Percentiles rank a stretch among this genome's conserved stretches.
These are phyloP conservation scores for Pontederia crassipes DNA, from an alignment of 176 grass and related monocot genomes.

Conservation along the genomic window DNA sequence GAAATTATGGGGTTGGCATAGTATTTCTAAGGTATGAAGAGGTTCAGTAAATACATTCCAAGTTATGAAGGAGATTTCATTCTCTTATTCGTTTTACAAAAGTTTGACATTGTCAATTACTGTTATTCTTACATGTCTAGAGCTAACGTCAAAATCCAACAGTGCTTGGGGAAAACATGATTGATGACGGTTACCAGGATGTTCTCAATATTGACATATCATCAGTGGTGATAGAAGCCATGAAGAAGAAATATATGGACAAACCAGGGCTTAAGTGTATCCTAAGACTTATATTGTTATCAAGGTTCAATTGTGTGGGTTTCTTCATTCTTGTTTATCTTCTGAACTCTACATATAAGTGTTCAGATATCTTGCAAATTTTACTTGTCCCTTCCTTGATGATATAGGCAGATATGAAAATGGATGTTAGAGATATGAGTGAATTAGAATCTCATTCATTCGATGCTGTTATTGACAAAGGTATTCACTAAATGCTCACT, in stretches of 20 bases:
- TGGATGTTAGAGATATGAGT: slow-evolving; percentile 83
- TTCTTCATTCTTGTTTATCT: background rate
- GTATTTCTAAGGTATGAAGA: too few relatives aligned
- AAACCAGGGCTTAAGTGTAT: slow-evolving; percentile 66
- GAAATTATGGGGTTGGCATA: too few relatives aligned
- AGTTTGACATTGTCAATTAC: background rate
- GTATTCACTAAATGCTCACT: slow-evolving; percentile 12
- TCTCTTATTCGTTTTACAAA: too few relatives aligned
- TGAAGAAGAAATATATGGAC: slow-evolving; percentile 74
- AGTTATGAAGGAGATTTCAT: too few relatives aligned
- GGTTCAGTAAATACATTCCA: too few relatives aligned
- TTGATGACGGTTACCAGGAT: slow-evolving; percentile 65
- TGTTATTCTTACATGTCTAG: slow-evolving; percentile 8
- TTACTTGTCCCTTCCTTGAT: background rate
- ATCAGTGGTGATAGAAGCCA: slow-evolving; percentile 70
- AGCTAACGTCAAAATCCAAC: slow-evolving; percentile 18
- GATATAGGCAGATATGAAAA: slow-evolving; percentile 54
- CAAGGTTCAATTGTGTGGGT: background rate
- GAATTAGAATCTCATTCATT: slow-evolving; percentile 62
- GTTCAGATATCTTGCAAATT: background rate
- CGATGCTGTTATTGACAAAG: slow-evolving; percentile 94
- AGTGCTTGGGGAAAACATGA: slow-evolving; percentile 79
- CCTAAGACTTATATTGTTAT: background rate
- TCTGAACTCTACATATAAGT: background rate
- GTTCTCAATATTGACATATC: slow-evolving; percentile 85